phyloP scores from a whole-genome alignment of 208 protist species.

The Tritrichomonas foetus region DNA sequence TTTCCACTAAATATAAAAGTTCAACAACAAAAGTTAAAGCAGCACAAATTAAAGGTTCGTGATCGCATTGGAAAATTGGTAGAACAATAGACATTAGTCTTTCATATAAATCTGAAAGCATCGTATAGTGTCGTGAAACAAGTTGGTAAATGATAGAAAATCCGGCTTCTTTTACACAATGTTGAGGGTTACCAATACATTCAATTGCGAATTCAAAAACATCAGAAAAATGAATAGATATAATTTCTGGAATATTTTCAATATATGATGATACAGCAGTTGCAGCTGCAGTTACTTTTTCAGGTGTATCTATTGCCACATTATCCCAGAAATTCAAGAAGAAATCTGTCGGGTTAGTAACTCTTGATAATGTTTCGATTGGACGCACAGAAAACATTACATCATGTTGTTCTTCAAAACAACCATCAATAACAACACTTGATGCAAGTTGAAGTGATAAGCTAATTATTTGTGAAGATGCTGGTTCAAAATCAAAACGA shows the following conservation, averaged over 20 bases:
- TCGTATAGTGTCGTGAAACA: background rate
- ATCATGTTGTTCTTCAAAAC: background rate
- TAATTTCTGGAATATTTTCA: background rate
- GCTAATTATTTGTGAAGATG: background rate
- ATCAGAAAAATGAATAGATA: background rate
- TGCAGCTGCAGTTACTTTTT: background rate
- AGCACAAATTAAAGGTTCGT: background rate
- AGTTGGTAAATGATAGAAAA: background rate
- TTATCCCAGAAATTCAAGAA: background rate
- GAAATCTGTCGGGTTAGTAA: background rate
- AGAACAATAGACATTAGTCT: background rate
- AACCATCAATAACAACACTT: background rate
- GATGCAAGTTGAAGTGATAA: background rate
- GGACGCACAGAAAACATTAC: background rate
- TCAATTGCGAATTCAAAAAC: constrained; percentile 4
- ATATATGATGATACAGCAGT: background rate
- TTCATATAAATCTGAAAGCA: background rate
- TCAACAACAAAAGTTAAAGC: background rate
- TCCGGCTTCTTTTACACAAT: background rate
- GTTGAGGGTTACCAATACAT: background rate
- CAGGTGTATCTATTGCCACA: background rate
- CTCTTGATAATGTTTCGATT: background rate
- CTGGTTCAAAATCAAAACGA: background rate
- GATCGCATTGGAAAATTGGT: background rate
- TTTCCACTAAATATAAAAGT: background rate